Base-by-base conservation (phyloP, 2,329 filamentous ascomycete species). In the Exophiala alcalophila region DNA sequence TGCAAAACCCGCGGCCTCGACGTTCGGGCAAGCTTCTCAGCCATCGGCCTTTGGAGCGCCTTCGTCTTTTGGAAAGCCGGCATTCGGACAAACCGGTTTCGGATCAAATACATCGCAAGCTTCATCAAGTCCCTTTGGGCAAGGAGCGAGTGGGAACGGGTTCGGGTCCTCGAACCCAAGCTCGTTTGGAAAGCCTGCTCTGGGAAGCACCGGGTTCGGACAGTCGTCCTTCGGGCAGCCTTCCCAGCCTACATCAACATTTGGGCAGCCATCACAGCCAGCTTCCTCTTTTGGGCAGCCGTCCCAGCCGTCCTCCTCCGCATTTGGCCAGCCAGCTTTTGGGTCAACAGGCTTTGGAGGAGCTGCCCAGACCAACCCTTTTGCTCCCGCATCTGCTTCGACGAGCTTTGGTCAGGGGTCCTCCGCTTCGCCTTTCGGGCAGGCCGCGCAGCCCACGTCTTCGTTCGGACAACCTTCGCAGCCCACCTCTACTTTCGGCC, bases 21-120 rank as follows among this genome's bases (percentile, higher is more conserved):
- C 65, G 2, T 73, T 73, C 50, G 68, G 66, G 10, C 61, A 71
- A 43, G 60, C 68, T 23, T n/a, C 21, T 26, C 48, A 54, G 30
- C 32, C 42, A 18, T 49, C 46, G 24, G 47, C 49, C 4, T 61
- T 64, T 29, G 62, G 61, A n/a, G 57, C 40, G 52, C 30, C 59
- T 29, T 43, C 57, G 42, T 46, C 51, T 38, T 34, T 63, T 55
- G 48, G 52, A 56, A 52, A 73, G 65, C 56, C 63, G 16, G 47
- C 75, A 1, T 78, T 78, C 54, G 67, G 63, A 14, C 56, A 54
- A 11, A 57, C 15, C 24, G 40, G 46, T 8, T 41, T 49, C 28
- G 46, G 41, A 6, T 24, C n/a, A 11, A 14, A 18, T 23, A 25
- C 18, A 15, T 31, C 5, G 26, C 36, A 40, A 31, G 40, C 16